Conservation (phyloP, 2,329 filamentous ascomycete genomes). For the Colletotrichum horii region DNA sequence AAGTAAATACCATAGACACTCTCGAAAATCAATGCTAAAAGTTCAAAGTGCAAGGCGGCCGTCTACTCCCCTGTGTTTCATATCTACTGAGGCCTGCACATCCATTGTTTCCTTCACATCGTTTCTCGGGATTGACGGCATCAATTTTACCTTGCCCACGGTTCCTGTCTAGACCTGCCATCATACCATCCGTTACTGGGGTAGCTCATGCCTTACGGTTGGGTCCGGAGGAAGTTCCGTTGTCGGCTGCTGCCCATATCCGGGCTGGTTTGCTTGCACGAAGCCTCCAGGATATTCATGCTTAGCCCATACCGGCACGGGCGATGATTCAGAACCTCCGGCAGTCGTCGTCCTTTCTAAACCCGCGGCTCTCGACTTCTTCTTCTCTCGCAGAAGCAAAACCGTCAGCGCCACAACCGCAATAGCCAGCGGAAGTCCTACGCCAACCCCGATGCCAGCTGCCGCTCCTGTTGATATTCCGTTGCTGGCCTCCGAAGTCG, state of each 20-base stretch:
- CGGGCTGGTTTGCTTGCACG: background rate
- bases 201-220: background rate
- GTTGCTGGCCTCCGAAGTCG: background rate
- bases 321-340: background rate
- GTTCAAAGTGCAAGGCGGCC: background rate
- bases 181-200: background rate
- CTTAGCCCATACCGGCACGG: background rate
- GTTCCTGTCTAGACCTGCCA: background rate
- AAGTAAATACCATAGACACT: background rate
- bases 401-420: background rate
- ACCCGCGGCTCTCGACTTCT: background rate
- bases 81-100: background rate
- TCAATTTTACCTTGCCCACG: background rate
- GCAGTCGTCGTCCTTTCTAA: background rate
- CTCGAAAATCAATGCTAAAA: background rate
- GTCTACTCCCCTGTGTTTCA: background rate
- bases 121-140: background rate
- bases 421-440: constrained; percentile 4
- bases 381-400: constrained; percentile 13
- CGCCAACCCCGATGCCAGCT: constrained; percentile 12
- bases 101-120: background rate
- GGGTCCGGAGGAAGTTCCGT: background rate
- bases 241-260: background rate
- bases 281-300: background rate
- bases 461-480: background rate